Percentiles rank a stretch among this genome's conserved stretches.
phyloP scores from a whole-genome alignment of 1,284 basidiomycete genomes.

The Stereum hirsutum region DNA sequence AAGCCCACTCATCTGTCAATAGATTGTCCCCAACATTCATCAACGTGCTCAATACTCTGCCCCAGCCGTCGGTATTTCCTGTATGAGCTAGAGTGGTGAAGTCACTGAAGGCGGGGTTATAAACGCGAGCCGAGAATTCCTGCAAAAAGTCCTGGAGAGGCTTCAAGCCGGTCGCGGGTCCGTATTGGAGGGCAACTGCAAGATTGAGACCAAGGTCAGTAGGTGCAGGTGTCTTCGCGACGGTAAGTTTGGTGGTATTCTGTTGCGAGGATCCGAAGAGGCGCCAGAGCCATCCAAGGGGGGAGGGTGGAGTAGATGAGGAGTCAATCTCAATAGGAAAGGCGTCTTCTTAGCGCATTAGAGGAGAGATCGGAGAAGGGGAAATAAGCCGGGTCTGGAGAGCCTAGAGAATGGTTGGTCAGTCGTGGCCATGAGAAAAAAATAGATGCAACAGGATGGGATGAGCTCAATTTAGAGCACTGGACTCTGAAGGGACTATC shows the following conservation, averaged over 20 bases:
- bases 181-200: constrained; percentile 65
- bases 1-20: constrained; percentile 66
- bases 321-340: constrained; percentile 18
- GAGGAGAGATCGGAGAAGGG: constrained; percentile 50
- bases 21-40: constrained; percentile 70
- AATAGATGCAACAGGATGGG: no score
- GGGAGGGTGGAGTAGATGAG: constrained; percentile 7
- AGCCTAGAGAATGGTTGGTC: constrained; percentile 27
- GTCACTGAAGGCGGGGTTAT: constrained; percentile 62
- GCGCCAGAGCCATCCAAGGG: constrained; percentile 57
- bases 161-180: constrained; percentile 43
- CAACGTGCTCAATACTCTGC: constrained; percentile 44
- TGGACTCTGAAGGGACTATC: no score
- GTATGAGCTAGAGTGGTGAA: constrained; percentile 56
- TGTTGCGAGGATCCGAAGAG: constrained; percentile 42
- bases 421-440: neutral
- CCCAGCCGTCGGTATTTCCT: constrained; percentile 77
- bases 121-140: constrained; percentile 55
- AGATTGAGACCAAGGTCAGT: constrained; percentile 48
- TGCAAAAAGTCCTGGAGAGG: constrained; percentile 43
- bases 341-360: constrained; percentile 26
- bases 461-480: no score
- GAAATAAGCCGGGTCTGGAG: constrained; percentile 54
- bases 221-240: constrained; percentile 50
- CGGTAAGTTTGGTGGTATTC: constrained; percentile 40